Evolutionary conservation across 441 rosid genomes (phyloP).

Genomic region (Populus hybrid): DNA sequence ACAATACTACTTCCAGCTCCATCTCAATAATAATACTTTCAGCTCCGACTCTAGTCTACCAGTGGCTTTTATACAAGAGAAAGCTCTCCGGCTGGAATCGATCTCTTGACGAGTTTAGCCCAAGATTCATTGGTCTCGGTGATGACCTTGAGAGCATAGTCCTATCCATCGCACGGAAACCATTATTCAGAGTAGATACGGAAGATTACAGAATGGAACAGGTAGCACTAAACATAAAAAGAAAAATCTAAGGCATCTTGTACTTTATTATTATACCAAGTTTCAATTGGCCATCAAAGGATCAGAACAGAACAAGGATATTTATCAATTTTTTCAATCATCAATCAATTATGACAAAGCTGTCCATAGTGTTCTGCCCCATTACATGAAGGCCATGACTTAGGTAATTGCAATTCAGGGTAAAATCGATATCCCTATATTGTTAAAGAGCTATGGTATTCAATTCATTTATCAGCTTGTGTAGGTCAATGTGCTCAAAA

Average conservation of each 20-base stretch:
- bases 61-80: constrained; percentile 40
- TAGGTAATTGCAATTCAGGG: neutral
- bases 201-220: neutral
- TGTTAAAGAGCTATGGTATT: neutral
- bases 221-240: neutral
- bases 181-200: neutral
- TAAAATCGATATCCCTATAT: neutral
- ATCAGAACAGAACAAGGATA: neutral
- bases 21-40: neutral
- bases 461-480: neutral
- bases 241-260: neutral
- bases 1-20: neutral
- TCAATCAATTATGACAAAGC: neutral
- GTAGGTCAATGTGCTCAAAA: neutral
- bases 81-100: constrained; percentile 67
- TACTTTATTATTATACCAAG: neutral
- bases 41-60: neutral
- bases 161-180: constrained; percentile 38
- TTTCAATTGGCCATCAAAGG: neutral
- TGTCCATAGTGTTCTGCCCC: neutral
- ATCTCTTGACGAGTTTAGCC: constrained; percentile 82
- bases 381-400: neutral
- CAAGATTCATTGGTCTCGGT: constrained; percentile 83
- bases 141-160: constrained; percentile 80
- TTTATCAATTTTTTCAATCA: neutral